phyloP scores from a whole-genome alignment of 768 basidiomycete species.

The Russula lepida region DNA sequence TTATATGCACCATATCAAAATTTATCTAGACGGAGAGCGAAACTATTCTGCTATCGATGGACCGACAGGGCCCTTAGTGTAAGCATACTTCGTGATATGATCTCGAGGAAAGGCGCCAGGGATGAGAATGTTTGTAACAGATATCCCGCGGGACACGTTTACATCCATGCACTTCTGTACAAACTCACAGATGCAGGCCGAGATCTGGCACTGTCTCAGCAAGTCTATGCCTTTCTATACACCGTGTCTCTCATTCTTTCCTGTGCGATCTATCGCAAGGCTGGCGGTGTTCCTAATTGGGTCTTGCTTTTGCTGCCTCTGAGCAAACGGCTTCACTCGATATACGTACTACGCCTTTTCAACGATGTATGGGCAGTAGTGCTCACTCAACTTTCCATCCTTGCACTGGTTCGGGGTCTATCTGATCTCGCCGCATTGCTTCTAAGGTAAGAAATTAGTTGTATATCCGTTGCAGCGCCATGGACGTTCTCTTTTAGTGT shows the following conservation, averaged over 20 bases:
- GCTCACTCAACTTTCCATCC: slow-evolving; percentile 54
- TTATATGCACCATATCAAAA: slow-evolving; percentile 81
- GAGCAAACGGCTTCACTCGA: slow-evolving; percentile 91
- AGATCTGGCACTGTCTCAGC: slow-evolving; percentile 59
- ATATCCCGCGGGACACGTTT: slow-evolving; percentile 91
- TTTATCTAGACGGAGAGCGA: slow-evolving; percentile 73
- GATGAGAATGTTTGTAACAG: slow-evolving; percentile 33
- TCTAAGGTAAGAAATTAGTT: slow-evolving; percentile 51
- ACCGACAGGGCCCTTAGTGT: slow-evolving; percentile 93
- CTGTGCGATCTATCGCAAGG: slow-evolving; percentile 58
- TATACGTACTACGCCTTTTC: slow-evolving; percentile 86
- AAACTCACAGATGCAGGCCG: slow-evolving; percentile 50
- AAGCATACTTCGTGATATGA: slow-evolving; percentile 24
- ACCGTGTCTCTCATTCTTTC: slow-evolving; percentile 53
- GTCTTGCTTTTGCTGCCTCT: slow-evolving; percentile 61
- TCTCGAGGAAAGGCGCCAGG: background rate
- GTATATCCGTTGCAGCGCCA: background rate
- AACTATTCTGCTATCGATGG: slow-evolving; percentile 78
- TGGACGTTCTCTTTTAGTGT: slow-evolving; percentile 36
- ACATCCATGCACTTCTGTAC: slow-evolving; percentile 69
- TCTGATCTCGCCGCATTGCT: slow-evolving; percentile 59
- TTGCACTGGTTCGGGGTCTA: slow-evolving; percentile 50
- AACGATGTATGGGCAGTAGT: slow-evolving; percentile 88
- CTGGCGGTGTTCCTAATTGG: slow-evolving; percentile 63
- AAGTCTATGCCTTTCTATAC: slow-evolving; percentile 73